A percentile compares a stretch with the other conserved stretches of the same genome.
phyloP scores from a whole-genome alignment of 164 flowering plant species.

The Akebia trifoliata region DNA sequence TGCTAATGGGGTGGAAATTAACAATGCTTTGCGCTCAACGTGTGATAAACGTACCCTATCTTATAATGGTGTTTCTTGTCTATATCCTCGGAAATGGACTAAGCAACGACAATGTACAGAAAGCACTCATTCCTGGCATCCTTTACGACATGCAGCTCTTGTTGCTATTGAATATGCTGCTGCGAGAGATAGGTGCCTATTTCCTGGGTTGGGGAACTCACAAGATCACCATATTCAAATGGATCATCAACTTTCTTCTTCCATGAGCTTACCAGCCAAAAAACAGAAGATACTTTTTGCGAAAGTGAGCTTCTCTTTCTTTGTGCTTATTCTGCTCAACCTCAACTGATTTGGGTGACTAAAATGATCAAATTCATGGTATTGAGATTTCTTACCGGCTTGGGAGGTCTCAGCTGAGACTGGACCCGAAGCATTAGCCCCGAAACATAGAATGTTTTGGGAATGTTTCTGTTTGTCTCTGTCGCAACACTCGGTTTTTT shows the following conservation, averaged over 20 bases:
- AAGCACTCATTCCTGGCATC: constrained; percentile 55
- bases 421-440: too few species aligned
- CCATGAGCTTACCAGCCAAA: constrained; percentile 40
- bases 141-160: constrained; percentile 80
- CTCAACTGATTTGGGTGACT: background rate
- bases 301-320: constrained; percentile 26
- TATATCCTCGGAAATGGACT: constrained; percentile 73
- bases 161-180: constrained; percentile 86
- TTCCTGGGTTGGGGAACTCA: constrained; percentile 31
- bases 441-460: too few species aligned
- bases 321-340: background rate
- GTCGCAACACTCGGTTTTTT: too few species aligned
- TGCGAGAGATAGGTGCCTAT: constrained; percentile 67
- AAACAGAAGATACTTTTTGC: constrained; percentile 42
- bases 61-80: constrained; percentile 45
- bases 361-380: background rate
- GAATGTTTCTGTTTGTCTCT: background rate
- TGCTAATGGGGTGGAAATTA: constrained; percentile 18
- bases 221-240: constrained; percentile 22
- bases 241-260: constrained; percentile 22
- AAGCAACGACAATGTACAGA: constrained; percentile 16
- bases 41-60: constrained; percentile 13
- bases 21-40: constrained; percentile 10
- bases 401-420: too few species aligned
- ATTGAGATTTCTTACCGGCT: too few species aligned